Evolutionary conservation across 495 filamentous ascomycete species (phyloP).

Genomic region (Penicillium pulvis): DNA sequence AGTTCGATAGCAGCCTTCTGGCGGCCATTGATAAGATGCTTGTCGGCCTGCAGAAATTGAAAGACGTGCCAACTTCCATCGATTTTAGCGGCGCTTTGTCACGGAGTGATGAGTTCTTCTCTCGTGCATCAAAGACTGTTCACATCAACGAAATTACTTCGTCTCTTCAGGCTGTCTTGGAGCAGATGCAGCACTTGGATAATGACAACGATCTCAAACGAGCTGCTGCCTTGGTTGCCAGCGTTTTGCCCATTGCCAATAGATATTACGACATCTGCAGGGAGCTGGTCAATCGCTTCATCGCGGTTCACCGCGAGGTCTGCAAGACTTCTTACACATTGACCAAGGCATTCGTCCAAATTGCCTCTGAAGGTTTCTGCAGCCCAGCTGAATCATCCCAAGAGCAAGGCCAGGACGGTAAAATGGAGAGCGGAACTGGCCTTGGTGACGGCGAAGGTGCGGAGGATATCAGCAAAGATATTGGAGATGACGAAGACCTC

Average conservation of each 20-base stretch:
- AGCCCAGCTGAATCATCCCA: slow-evolving; percentile 76
- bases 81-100: slow-evolving; percentile 67
- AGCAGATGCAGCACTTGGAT: slow-evolving; percentile 52
- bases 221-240: slow-evolving; percentile 62
- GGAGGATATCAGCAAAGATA: slow-evolving; percentile 96
- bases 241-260: slow-evolving; percentile 70
- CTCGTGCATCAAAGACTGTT: slow-evolving; percentile 57
- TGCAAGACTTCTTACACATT: slow-evolving; percentile 76
- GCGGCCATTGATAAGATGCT: slow-evolving; percentile 65
- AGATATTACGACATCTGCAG: slow-evolving; percentile 67
- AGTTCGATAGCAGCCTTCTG: slow-evolving; percentile 60
- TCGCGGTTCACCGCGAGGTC: slow-evolving; percentile 62
- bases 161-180: slow-evolving; percentile 52
- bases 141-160: slow-evolving; percentile 56
- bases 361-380: slow-evolving; percentile 87
- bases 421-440: slow-evolving; percentile 89
- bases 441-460: slow-evolving; percentile 94
- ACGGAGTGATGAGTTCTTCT: slow-evolving; percentile 58
- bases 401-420: slow-evolving; percentile 65
- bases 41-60: slow-evolving; percentile 71
- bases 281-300: slow-evolving; percentile 52
- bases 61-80: slow-evolving; percentile 56
- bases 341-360: slow-evolving; percentile 69
- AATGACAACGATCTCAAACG: slow-evolving; percentile 42
- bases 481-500: slow-evolving; percentile 89